These are phyloP conservation scores for Zizania palustris DNA, from an alignment of 202 grass and related monocot genomes.

Conservation along the genomic window DNA sequence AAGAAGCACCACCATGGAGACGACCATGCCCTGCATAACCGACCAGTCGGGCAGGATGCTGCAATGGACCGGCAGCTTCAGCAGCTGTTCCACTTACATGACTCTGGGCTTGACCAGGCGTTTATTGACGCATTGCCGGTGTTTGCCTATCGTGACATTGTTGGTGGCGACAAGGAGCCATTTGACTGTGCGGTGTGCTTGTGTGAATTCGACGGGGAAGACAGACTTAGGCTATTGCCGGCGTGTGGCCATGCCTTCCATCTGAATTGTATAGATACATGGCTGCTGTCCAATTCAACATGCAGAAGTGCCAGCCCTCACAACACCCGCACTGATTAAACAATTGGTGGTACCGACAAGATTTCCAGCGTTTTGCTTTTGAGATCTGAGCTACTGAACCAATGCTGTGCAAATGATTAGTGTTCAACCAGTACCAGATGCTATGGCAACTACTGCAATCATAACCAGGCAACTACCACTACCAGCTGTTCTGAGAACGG, in stretches of 20 bases:
- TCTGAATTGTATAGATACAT: constrained; percentile 89
- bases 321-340: constrained; percentile 32
- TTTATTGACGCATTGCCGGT: constrained; percentile 95
- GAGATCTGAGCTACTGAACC: constrained; percentile 40
- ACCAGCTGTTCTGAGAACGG: constrained; percentile 7
- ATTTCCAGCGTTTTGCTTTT: constrained; percentile 47
- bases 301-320: constrained; percentile 47
- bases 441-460: constrained; percentile 44
- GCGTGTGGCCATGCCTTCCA: constrained; percentile 92
- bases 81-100: constrained; percentile 70
- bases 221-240: constrained; percentile 76
- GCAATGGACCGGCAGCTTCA: constrained; percentile 64
- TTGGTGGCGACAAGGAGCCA: constrained; percentile 70
- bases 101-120: constrained; percentile 80
- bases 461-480: constrained; percentile 19
- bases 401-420: constrained; percentile 49
- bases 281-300: constrained; percentile 97
- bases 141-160: constrained; percentile 79
- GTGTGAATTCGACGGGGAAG: constrained; percentile 80
- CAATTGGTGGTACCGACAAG: constrained; percentile 27
- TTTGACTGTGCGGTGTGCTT: constrained; percentile 96
- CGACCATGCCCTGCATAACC: neutral
- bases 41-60: constrained; percentile 19
- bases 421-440: constrained; percentile 18
- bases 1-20: constrained; percentile 51